Evolutionary conservation across 495 filamentous ascomycete genomes (phyloP), one percentile per base, ranked within the genome.

Genomic region (Talaromyces proteolyticus): DNA sequence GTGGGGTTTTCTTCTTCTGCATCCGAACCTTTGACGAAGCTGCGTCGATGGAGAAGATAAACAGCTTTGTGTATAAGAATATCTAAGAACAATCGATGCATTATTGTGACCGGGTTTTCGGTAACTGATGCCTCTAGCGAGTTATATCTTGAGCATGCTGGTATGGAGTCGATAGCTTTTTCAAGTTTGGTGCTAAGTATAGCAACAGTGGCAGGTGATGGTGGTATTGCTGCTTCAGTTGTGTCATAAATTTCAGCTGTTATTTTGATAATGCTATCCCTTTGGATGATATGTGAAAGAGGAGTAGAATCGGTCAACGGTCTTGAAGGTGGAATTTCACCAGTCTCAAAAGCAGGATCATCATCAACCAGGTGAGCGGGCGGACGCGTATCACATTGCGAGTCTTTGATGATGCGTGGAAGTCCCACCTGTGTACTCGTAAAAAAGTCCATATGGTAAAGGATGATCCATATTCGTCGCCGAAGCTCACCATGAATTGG

Each of bases 401-500:
- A 37, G 41, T 52, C 50, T 29, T 52, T 52, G 43, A 52, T 47
- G 29, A 47, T 52, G 20, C 50, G 50, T 34, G 50, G 50, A 42
- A 52, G 41, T 6, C 50, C 41, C 12, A 52, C 29, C 44, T 52
- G 24, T 22, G 43, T 25, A 29, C 42, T 52, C 24, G 50, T 52
- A 36, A 44, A 52, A 18, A 52, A 52, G 25, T 52, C 50, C 50
- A 52, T 47, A 24, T 52, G 50, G 18, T 52, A 52, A 16, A 52
- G 41, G 8, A 41, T 26, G 12, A 47, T 57, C 60, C 60, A 63
- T 6, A 56, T 20, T 36, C 57, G 26, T 14, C 60, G 41, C 26
- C 60, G 44, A 24, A 60, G 42, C 44, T 63, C 54, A 34, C 49
- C 56, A 16, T 60, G 48, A 51, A 55, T 58, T 5, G 60, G 60